Conservation (phyloP, 805 yeast genomes). For the Candida silvatica region DNA sequence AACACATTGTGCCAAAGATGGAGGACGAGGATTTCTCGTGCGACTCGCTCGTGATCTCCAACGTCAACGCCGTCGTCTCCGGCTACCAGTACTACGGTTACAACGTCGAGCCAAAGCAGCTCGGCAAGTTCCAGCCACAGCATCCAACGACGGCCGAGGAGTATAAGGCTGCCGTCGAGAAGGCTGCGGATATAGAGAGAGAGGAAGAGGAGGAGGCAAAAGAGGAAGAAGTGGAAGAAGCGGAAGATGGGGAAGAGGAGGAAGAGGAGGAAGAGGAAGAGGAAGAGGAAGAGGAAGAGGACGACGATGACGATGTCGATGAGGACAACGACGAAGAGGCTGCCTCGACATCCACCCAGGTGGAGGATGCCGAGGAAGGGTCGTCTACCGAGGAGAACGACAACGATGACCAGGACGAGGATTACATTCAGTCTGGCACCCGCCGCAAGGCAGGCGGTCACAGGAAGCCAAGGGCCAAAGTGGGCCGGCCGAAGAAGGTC, state of each 20-base stretch:
- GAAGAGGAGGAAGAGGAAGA: background rate
- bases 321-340: too few relatives aligned
- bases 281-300: too few relatives aligned
- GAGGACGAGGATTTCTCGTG: slow-evolving; percentile 15
- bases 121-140: background rate
- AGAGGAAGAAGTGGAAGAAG: background rate
- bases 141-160: background rate
- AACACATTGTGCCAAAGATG: slow-evolving; percentile 15
- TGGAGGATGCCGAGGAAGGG: too few relatives aligned
- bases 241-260: background rate
- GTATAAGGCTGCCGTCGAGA: background rate
- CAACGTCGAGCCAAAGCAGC: slow-evolving; percentile 7
- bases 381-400: too few relatives aligned
- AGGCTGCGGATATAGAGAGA: background rate
- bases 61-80: slow-evolving; percentile 10
- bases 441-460: too few relatives aligned
- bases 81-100: slow-evolving; percentile 17
- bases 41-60: slow-evolving; percentile 10
- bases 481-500: too few relatives aligned
- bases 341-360: too few relatives aligned
- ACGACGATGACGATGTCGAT: too few relatives aligned
- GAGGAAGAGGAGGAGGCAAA: background rate
- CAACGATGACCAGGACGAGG: too few relatives aligned
- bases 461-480: slow-evolving; percentile 6
- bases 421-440: too few relatives aligned